Conservation (phyloP, 345 rosid species). For the Brassica carinata region DNA sequence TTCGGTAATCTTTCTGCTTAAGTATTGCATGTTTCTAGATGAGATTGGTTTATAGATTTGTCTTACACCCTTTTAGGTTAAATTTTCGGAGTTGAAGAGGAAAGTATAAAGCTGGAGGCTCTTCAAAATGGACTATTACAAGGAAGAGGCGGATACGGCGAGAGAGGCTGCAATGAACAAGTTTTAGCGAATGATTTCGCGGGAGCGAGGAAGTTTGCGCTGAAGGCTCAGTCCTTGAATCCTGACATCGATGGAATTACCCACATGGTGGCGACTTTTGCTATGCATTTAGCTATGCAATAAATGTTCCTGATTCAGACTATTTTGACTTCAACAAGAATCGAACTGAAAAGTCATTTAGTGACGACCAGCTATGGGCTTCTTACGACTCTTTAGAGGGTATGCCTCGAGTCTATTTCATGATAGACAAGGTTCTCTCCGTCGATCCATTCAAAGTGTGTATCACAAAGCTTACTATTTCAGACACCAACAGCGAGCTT, state of each 20-base stretch:
- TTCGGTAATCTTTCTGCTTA: too few species aligned
- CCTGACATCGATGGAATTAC: slow-evolving; percentile 60
- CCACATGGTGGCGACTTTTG: slow-evolving; percentile 58
- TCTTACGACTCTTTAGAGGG: slow-evolving; percentile 63
- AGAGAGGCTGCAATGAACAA: slow-evolving; percentile 59
- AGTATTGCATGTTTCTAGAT: too few species aligned
- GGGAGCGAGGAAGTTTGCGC: slow-evolving; percentile 60
- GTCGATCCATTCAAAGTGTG: slow-evolving; percentile 56
- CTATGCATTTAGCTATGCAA: slow-evolving; percentile 49
- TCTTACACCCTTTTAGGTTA: too few species aligned
- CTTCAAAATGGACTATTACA: slow-evolving; percentile 53
- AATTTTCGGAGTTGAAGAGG: too few species aligned
- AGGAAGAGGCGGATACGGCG: slow-evolving; percentile 58
- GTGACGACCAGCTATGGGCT: slow-evolving; percentile 66
- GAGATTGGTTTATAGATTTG: too few species aligned
- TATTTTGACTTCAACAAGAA: slow-evolving; percentile 68
- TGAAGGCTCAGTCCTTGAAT: slow-evolving; percentile 62
- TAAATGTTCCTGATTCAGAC: slow-evolving; percentile 66
- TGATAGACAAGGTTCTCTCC: slow-evolving; percentile 59
- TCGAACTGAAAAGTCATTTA: slow-evolving; percentile 57
- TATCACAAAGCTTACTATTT: slow-evolving; percentile 56
- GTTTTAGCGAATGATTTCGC: slow-evolving; percentile 49
- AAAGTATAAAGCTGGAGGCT: too few species aligned
- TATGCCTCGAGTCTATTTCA: slow-evolving; percentile 69
- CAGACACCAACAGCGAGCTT: slow-evolving; percentile 50